Conservation (phyloP, 805 yeast species). For the Cyberlindnera sargentensis region DNA sequence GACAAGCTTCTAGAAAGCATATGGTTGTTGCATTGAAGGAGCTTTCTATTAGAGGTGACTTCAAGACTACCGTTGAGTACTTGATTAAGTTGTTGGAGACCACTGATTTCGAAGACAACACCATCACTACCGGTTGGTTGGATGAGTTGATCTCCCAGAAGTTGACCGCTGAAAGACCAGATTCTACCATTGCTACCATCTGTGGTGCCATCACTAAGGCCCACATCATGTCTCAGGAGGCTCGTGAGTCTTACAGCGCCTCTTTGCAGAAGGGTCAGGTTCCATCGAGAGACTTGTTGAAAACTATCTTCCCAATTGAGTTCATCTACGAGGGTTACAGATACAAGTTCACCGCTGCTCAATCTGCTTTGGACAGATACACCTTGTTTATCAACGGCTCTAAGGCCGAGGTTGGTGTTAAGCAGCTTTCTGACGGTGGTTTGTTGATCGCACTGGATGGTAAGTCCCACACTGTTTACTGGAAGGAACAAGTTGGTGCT, state of each 20-base stretch:
- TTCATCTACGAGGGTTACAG: constrained; percentile 92
- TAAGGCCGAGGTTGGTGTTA: constrained; percentile 78
- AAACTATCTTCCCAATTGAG: constrained; percentile 87
- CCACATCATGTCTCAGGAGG: constrained; percentile 66
- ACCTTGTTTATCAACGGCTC: constrained; percentile 92
- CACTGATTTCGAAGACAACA: constrained; percentile 92
- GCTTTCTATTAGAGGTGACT: constrained; percentile 95
- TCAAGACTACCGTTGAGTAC: constrained; percentile 96
- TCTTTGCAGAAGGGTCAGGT: constrained; percentile 96
- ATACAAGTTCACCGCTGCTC: constrained; percentile 93
- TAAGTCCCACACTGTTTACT: constrained; percentile 89
- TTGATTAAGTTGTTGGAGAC: constrained; percentile 92
- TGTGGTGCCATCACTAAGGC: constrained; percentile 99
- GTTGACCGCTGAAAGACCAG: constrained; percentile 96
- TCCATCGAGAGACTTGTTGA: constrained; percentile 71
- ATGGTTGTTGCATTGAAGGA: constrained; percentile 99
- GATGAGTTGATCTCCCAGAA: constrained; percentile 92
- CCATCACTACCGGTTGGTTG: constrained; percentile 98
- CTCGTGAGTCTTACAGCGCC: constrained; percentile 57
- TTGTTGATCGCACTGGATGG: constrained; percentile 83
- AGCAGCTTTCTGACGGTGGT: constrained; percentile 93
- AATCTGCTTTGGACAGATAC: constrained; percentile 78
- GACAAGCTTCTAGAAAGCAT: constrained; percentile 96
- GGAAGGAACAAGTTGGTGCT: constrained; percentile 96
- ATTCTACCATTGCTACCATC: constrained; percentile 79